Percentiles rank a stretch among this genome's conserved stretches.
phyloP scores from a whole-genome alignment of 202 grass and related monocot genomes.

The Elaeis oleifera region DNA sequence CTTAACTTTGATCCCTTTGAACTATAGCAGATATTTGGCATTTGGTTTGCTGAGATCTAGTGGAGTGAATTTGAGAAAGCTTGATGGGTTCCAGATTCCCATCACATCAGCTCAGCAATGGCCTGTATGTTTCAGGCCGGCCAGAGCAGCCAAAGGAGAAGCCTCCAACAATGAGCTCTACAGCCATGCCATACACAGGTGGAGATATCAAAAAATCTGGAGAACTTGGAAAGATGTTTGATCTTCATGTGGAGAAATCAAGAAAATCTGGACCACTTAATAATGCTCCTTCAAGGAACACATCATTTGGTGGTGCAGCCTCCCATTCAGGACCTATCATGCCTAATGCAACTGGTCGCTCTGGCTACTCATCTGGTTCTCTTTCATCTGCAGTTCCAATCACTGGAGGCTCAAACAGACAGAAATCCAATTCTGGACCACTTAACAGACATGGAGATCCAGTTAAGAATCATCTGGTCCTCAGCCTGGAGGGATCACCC shows the following conservation, averaged over 20 bases:
- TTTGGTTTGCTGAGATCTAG: slow-evolving; percentile 5
- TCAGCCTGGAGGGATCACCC: slow-evolving; percentile 5
- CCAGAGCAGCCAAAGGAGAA: slow-evolving; percentile 20
- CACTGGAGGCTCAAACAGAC: slow-evolving; percentile 12
- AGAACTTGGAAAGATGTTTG: slow-evolving; percentile 20
- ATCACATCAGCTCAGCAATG: slow-evolving; percentile 20
- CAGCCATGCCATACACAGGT: slow-evolving; percentile 18
- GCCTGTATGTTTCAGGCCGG: slow-evolving; percentile 14
- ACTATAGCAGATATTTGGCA: background rate
- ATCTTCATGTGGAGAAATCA: slow-evolving; percentile 18
- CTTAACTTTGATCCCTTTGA: no score
- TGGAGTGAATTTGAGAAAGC: slow-evolving; percentile 8
- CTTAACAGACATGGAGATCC: slow-evolving; percentile 18
- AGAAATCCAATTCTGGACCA: slow-evolving; percentile 18
- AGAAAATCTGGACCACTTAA: slow-evolving; percentile 15
- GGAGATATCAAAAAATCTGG: slow-evolving; percentile 23
- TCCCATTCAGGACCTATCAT: slow-evolving; percentile 14
- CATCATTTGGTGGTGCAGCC: slow-evolving; percentile 13
- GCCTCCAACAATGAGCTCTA: slow-evolving; percentile 13
- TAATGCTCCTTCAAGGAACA: slow-evolving; percentile 11
- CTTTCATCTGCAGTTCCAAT: slow-evolving; percentile 11
- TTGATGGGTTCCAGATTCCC: slow-evolving; percentile 34
- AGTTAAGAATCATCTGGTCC: slow-evolving; percentile 16
- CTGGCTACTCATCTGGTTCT: background rate
- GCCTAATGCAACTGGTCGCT: slow-evolving; percentile 13